Percentiles rank a stretch among this genome's conserved stretches.
Conservation (phyloP, 129 eudicot genomes). For the Lactuca sativa region DNA sequence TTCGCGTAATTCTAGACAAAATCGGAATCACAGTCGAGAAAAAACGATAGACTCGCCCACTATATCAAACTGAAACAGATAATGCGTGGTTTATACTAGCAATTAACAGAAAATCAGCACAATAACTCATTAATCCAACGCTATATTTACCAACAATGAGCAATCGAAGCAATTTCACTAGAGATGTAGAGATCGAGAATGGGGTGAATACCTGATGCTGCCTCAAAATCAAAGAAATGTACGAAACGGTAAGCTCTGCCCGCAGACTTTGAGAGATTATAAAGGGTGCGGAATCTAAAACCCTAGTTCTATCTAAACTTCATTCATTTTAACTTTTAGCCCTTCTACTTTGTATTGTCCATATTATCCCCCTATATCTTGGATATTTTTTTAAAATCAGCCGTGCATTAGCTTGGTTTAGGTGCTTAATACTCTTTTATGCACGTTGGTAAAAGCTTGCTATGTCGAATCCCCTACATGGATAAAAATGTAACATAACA, state of each 20-base stretch:
- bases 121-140: background rate
- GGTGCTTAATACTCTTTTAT: too few relatives aligned
- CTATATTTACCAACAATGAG: background rate
- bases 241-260: constrained; percentile 9
- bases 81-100: background rate
- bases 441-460: too few relatives aligned
- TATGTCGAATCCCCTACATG: too few relatives aligned
- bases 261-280: constrained; percentile 30
- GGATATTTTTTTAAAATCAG: background rate
- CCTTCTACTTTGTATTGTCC: constrained; percentile 18
- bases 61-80: background rate
- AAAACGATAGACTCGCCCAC: background rate
- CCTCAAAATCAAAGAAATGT: constrained; percentile 20
- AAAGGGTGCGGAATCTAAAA: constrained; percentile 24
- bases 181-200: background rate
- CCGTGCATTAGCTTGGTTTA: background rate
- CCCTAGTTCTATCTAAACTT: constrained; percentile 20
- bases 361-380: background rate
- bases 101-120: background rate
- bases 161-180: background rate
- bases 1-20: background rate
- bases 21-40: background rate
- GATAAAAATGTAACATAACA: too few relatives aligned
- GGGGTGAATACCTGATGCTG: constrained; percentile 24
- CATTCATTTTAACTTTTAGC: background rate